These are phyloP conservation scores for Pythium sp. DNA, from an alignment of 352 stramenopile genomes.

Conservation along the genomic window DNA sequence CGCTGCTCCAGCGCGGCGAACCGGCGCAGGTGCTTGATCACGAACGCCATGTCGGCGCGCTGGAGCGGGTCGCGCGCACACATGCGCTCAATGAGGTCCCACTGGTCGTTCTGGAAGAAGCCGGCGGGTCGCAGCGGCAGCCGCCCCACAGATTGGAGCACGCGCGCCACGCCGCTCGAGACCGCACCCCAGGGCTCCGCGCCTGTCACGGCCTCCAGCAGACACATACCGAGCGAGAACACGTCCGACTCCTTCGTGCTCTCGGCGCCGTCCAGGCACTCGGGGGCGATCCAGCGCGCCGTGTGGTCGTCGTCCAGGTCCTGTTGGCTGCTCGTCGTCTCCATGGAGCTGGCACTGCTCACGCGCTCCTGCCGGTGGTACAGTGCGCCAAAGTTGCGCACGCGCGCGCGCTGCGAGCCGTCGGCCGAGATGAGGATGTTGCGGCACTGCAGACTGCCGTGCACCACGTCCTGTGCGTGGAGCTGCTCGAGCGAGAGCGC, in stretches of 20 bases:
- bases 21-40: slow-evolving; percentile 8
- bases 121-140: slow-evolving; percentile 1
- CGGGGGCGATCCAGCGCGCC: slow-evolving; percentile 12
- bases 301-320: neutral
- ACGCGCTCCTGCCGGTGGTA: neutral
- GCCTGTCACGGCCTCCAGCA: slow-evolving; percentile 11
- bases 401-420: slow-evolving; percentile 9
- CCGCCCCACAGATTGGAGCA: slow-evolving; percentile 1
- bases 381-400: slow-evolving; percentile 14
- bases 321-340: neutral
- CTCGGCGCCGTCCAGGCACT: slow-evolving; percentile 10
- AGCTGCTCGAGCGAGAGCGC: slow-evolving; percentile 12
- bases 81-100: slow-evolving; percentile 17
- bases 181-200: slow-evolving; percentile 11
- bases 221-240: slow-evolving; percentile 14
- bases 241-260: slow-evolving; percentile 2
- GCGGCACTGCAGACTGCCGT: slow-evolving; percentile 11
- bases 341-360: neutral
- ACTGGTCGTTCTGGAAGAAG: slow-evolving; percentile 12
- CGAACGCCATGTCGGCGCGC: neutral
- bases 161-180: slow-evolving; percentile 8
- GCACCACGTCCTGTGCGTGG: slow-evolving; percentile 12
- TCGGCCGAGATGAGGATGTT: slow-evolving; percentile 21
- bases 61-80: slow-evolving; percentile 9
- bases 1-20: slow-evolving; percentile 10